Evolutionary conservation across 495 filamentous ascomycete species (phyloP), one percentile per base, ranked within the genome.

Genomic region (Hypomontagnella monticulosa): DNA sequence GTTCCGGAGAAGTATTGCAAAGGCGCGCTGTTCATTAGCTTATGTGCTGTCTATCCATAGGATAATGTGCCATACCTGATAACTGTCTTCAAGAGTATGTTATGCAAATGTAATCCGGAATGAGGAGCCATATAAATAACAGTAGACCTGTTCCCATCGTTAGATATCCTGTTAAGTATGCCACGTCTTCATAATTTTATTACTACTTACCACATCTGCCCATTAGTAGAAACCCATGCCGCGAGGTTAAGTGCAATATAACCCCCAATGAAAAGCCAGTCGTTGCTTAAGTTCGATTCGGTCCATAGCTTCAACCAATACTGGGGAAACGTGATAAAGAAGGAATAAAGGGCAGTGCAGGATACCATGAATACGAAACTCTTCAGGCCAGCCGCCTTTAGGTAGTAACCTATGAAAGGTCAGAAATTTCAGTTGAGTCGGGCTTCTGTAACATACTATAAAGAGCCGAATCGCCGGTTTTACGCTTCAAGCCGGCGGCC

Each of bases 401-500:
- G 71, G 53, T 90, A 91, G 66, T 88, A 90, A 0, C 75, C 79
- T 81, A 53, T 3, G 1, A 3, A 16, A 14, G 11, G 20, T 68
- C 64, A 67, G 60, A 19, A 20, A 11, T 2, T 44, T 40, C n/a
- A 27, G 47, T 44, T 52, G 4, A 60, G 32, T 47, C 9, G 32
- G 11, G 49, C 30, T 14, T 3, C 48, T 16, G 19, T 14, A 12
- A n/a, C 52, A 43, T 69, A 79, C 75, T 30, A 66, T 89, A 89
- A 38, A 88, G 78, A 1, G 83, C 71, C 0, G 82, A 61, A 57
- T 89, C 85, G 4, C 85, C 85, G 0, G 82, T 80, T 42, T 73
- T 67, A 37, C 77, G 57, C 12, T 71, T 54, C 6, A 71, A 53
- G 38, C 75, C 70, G 6, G 19, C 20, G n/a, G 56, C 52, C 14